Evolutionary conservation across 1,284 basidiomycete species (phyloP), one percentile per base, ranked within the genome.

Genomic region (Sanghuangporus weigelae): DNA sequence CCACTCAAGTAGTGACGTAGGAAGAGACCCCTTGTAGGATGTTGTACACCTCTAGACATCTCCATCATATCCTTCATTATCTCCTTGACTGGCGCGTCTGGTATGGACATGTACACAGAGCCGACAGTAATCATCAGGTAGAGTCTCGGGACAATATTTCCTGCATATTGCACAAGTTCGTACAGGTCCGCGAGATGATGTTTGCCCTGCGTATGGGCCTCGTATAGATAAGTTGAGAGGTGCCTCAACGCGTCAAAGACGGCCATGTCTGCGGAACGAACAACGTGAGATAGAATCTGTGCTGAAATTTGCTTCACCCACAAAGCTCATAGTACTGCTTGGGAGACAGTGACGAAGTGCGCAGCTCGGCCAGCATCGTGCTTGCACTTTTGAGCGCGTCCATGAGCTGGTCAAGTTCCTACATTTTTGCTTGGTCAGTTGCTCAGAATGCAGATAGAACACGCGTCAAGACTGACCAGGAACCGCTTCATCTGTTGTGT

Each of bases 1-100:
- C 95, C 95, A 66, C 91, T 94, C 39, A 98, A 84, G 75, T 98
- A 98, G 74, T 98, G 95, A 16, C 95, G 83, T 46, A 98, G 78
- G 77, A 98, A 98, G 44, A 98, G 78, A 36, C 95, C 96, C 58
- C 96, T 82, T 50, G 94, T 95, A 16, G 95, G 95, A 74, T 97
- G 94, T 68, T 98, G 82, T 4, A 97, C 93, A 65, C 96, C 95
- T 42, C 95, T 82, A 36, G 93, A 94, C 95, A 98, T 98, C 75
- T 98, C 95, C 87, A 98, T 91, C 95, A 98, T 96, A 76, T 98
- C 95, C 82, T 96, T 97, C 95, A 97, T 98, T 69, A 98, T 94
- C 78, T 98, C 95, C 80, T 95, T 96, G 64, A 97, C 88, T 6
- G 95, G 95, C 7, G 95, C 94, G 63, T 96, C 95, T 1, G 93